Base-by-base conservation (phyloP, 1,284 basidiomycete genomes). In the Leccinum brunneo-olivaceum region DNA sequence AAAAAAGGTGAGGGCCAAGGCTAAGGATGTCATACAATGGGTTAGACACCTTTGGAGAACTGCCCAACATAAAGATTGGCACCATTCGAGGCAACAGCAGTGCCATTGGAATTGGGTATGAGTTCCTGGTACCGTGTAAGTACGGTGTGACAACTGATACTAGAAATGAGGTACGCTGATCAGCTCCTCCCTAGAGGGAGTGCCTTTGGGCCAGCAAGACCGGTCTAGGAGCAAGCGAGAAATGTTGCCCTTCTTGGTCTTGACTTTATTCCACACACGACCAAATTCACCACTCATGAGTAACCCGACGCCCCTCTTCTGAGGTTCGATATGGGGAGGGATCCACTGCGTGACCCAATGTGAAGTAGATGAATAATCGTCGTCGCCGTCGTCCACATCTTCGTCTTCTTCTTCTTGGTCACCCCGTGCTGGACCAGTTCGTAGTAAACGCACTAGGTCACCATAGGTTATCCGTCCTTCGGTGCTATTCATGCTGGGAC, bases 61-160 rank as follows among this genome's bases (percentile, higher is more conserved):
- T 97, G 94, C 0, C 91, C 96, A 10, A 85, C 90, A 60, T 98
- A 98, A 25, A 93, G 83, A 46, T 92, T 90, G 11, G 81, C 70
- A 4, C 75, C 73, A 56, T 93, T 93, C 28, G 73, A 71, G 1
- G 91, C 90, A 0, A 98, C 93, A 10, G 90, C 79, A 1, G 89
- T 88, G 4, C 95, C 95, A 50, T 79, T 75, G 4, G 85, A 79
- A 57, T 96, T 97, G 1, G 94, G 95, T 9, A 96, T 67, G 18
- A 89, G 69, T 34, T 78, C 72, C 85, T 91, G 53, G 7, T n/a
- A 12, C 23, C 14, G 41, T 7, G 19, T 45, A 27, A 45, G 53
- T 7, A 41, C 39, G 28, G 44, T 36, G 16, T 15, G 30, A 32
- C 33, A 9, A 33, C 11, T 24, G 38, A 42, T 29, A 20, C 27